Percentiles rank a stretch among this genome's conserved stretches.
Evolutionary conservation across 2,329 filamentous ascomycete genomes (phyloP).

Genomic region (Apiospora sp.): DNA sequence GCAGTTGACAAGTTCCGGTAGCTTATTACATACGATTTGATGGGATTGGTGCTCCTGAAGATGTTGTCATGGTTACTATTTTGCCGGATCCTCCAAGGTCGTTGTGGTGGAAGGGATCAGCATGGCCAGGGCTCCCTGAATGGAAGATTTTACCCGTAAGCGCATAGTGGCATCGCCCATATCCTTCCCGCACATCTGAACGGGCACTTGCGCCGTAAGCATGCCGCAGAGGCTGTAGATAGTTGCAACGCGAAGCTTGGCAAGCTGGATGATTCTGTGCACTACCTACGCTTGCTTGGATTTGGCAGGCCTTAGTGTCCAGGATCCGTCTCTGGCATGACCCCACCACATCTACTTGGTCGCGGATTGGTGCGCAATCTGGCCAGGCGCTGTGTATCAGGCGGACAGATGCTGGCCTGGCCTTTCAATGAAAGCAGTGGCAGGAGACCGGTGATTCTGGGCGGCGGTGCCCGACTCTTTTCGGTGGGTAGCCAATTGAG

Average conservation of each 20-base stretch:
- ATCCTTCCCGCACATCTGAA: not conserved
- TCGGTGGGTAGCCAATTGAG: constrained; percentile 12
- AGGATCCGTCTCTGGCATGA: not conserved
- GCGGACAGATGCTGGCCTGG: not conserved
- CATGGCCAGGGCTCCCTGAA: not conserved
- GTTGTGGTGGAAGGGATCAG: not conserved
- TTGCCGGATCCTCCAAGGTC: constrained; percentile 7
- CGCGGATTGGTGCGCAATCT: not conserved
- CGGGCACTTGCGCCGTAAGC: not conserved
- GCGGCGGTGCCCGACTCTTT: not conserved
- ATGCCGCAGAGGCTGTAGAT: not conserved
- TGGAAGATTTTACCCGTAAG: constrained; percentile 12
- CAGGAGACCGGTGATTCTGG: not conserved
- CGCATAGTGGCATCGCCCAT: not conserved
- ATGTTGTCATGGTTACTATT: not conserved
- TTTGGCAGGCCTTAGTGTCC: constrained; percentile 13
- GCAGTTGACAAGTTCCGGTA: not conserved
- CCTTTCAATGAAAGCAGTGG: not conserved
- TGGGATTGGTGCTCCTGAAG: not conserved
- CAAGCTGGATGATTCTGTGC: not conserved
- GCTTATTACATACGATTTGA: not conserved
- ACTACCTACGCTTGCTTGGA: constrained; percentile 4
- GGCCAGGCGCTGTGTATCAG: constrained; percentile 11
- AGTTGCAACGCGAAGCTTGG: not conserved
- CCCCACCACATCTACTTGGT: not conserved